Percentiles rank a stretch among this genome's conserved stretches.
These are phyloP conservation scores for Microbotryum scabiosae DNA, from an alignment of 1,284 basidiomycete genomes.

Conservation along the genomic window DNA sequence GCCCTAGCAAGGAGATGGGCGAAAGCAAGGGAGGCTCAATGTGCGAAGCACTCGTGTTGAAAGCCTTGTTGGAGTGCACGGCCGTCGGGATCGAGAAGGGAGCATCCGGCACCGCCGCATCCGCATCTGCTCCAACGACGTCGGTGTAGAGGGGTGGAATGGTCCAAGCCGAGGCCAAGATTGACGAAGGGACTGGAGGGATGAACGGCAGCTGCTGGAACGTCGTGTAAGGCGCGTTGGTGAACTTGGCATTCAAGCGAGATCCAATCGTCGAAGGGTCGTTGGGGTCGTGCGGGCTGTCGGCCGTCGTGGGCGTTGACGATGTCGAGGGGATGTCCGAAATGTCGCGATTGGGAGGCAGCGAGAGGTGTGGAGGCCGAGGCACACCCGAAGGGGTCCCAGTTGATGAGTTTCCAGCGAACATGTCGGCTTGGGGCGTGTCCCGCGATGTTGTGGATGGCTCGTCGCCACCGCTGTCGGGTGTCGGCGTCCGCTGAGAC, in stretches of 20 bases:
- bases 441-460: background rate
- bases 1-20: constrained; percentile 68
- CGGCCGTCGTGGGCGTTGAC: no score
- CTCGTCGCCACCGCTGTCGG: background rate
- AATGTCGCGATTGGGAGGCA: background rate
- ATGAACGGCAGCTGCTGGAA: constrained; percentile 77
- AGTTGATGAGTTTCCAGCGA: background rate
- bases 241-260: no score
- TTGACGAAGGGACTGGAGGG: constrained; percentile 70
- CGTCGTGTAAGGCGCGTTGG: constrained; percentile 53
- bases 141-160: constrained; percentile 75
- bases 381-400: background rate
- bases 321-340: no score
- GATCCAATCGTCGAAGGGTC: background rate
- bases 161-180: constrained; percentile 74
- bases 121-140: constrained; percentile 47
- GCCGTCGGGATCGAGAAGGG: background rate
- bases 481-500: background rate
- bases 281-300: background rate
- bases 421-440: background rate
- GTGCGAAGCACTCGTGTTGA: constrained; percentile 17
- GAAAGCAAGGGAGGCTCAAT: constrained; percentile 53
- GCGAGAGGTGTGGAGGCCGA: background rate
- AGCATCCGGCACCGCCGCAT: background rate
- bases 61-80: constrained; percentile 10